Conservation (phyloP, 257 asterid species). For the Prunella vulgaris region DNA sequence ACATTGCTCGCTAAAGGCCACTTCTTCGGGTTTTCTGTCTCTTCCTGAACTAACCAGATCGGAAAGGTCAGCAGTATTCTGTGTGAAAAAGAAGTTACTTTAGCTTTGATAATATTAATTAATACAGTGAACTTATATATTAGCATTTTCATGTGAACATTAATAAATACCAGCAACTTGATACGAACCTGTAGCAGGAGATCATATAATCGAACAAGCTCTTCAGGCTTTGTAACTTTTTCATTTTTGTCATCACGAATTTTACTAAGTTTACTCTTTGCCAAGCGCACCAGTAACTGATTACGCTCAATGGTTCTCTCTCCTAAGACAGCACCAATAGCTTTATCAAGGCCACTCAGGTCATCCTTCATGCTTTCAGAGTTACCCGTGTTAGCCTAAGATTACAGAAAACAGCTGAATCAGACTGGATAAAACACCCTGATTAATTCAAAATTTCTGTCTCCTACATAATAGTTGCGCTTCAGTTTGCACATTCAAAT, state of each 20-base stretch:
- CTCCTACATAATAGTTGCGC: not conserved
- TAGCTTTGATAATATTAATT: conserved; percentile 15
- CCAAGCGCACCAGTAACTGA: conserved; percentile 77
- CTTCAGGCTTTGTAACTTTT: conserved; percentile 91
- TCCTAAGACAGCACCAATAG: conserved; percentile 85
- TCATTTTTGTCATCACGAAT: conserved; percentile 82
- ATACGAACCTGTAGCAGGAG: conserved; percentile 68
- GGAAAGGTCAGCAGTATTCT: conserved; percentile 83
- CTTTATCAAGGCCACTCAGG: conserved; percentile 94
- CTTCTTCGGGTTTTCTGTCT: conserved; percentile 84
- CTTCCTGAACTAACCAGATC: conserved; percentile 96
- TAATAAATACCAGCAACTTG: not conserved
- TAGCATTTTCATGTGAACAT: not conserved
- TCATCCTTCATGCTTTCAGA: conserved; percentile 89
- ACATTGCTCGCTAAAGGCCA: conserved; percentile 75
- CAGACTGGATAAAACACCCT: not conserved
- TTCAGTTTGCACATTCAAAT: not conserved
- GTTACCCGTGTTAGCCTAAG: conserved; percentile 75
- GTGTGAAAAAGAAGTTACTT: conserved; percentile 26
- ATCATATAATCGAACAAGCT: conserved; percentile 88
- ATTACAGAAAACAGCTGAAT: conserved; percentile 24
- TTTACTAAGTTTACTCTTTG: conserved; percentile 74
- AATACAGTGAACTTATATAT: not conserved
- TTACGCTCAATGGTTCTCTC: conserved; percentile 92
- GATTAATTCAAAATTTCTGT: not conserved